A percentile compares a stretch with the other conserved stretches of the same genome.
These are phyloP conservation scores for Podospora sp. DNA, from an alignment of 495 filamentous ascomycete genomes.

Conservation along the genomic window DNA sequence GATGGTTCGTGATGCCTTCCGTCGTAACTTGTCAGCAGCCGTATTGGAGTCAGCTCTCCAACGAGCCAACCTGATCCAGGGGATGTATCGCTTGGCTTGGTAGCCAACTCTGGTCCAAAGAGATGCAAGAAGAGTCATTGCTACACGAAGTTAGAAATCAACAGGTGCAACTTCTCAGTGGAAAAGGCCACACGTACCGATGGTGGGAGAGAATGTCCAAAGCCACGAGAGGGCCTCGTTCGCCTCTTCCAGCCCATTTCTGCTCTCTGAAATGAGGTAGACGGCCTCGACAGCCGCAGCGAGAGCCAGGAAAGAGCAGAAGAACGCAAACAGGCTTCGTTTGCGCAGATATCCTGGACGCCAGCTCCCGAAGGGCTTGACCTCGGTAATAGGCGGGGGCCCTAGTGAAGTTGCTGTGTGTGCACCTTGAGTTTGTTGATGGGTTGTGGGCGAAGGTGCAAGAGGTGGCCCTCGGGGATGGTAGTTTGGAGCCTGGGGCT, in stretches of 20 bases:
- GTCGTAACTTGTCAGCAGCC: background rate
- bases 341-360: constrained; percentile 7
- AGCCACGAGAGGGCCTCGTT: constrained; percentile 16
- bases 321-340: background rate
- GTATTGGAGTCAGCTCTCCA: background rate
- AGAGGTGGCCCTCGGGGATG: no score
- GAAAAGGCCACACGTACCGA: background rate
- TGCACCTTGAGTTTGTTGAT: no score
- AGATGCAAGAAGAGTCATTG: constrained; percentile 11
- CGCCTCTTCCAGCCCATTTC: constrained; percentile 11
- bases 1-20: constrained; percentile 6
- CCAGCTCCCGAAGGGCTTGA: constrained; percentile 1
- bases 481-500: no score
- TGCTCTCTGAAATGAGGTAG: constrained; percentile 1
- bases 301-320: background rate
- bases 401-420: no score
- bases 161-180: background rate
- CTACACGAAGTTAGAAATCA: background rate
- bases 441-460: no score
- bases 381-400: no score
- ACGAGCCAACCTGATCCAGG: constrained; percentile 11
- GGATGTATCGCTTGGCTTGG: constrained; percentile 10
- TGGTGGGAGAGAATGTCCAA: constrained; percentile 10
- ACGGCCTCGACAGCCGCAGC: constrained; percentile 2
- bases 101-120: constrained; percentile 6